phyloP scores from a whole-genome alignment of 768 basidiomycete species.

The Phylloporus scabripes region DNA sequence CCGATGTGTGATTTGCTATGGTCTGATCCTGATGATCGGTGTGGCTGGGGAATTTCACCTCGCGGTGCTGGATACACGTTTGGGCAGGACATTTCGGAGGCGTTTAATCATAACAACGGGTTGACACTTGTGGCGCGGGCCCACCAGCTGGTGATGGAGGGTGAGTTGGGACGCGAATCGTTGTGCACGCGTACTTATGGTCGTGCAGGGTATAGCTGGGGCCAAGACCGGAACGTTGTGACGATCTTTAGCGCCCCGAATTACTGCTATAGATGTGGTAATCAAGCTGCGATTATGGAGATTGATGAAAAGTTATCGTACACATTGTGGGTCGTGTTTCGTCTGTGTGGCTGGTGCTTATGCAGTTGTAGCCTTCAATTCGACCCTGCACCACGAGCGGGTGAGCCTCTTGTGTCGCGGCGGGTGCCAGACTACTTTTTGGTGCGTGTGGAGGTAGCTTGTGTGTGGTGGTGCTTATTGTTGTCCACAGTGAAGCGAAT shows the following conservation, averaged over 20 bases:
- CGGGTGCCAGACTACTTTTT: constrained; percentile 94
- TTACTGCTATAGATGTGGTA: constrained; percentile 99
- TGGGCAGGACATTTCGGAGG: constrained; percentile 98
- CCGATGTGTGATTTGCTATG: constrained; percentile 99
- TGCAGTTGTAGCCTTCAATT: constrained; percentile 83
- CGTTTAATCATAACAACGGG: constrained; percentile 99
- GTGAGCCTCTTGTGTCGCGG: constrained; percentile 95
- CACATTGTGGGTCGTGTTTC: constrained; percentile 62
- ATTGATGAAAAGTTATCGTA: constrained; percentile 98
- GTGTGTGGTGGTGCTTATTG: background rate
- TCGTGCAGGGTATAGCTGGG: constrained; percentile 82
- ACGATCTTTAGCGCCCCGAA: constrained; percentile 99
- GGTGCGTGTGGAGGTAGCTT: constrained; percentile 46
- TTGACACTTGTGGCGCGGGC: constrained; percentile 92
- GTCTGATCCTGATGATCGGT: constrained; percentile 99
- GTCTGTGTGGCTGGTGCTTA: constrained; percentile 2
- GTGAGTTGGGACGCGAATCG: constrained; percentile 38
- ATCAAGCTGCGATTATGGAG: constrained; percentile 99
- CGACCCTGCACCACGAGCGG: constrained; percentile 97
- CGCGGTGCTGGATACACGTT: constrained; percentile 99
- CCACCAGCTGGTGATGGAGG: constrained; percentile 96
- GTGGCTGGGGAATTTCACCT: constrained; percentile 99
- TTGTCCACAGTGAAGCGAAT: constrained; percentile 19
- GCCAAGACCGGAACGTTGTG: constrained; percentile 97
- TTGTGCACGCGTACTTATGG: constrained; percentile 7